These are phyloP conservation scores for Ustilago trichophora DNA, from an alignment of 1,284 basidiomycete genomes.

Conservation along the genomic window DNA sequence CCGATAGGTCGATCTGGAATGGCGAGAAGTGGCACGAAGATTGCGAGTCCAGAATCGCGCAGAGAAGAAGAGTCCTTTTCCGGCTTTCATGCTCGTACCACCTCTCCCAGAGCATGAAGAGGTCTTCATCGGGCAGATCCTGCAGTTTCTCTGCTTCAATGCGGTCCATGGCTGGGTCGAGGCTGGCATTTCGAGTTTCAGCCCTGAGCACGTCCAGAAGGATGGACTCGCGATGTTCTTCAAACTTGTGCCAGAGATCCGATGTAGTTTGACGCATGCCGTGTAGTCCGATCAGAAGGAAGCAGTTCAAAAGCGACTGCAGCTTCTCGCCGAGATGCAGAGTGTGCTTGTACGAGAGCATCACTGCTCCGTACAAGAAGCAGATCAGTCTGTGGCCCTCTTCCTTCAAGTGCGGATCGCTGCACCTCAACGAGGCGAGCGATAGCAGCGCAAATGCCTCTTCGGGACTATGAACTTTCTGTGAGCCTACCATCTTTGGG, in stretches of 20 bases:
- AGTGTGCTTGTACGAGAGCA: slow-evolving; percentile 30
- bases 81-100: slow-evolving; percentile 42
- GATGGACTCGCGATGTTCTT: slow-evolving; percentile 27
- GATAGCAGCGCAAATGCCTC: slow-evolving; percentile 27
- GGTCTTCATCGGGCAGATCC: slow-evolving; percentile 8
- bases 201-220: slow-evolving; percentile 22
- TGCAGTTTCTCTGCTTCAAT: slow-evolving; percentile 11
- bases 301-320: slow-evolving; percentile 28
- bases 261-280: slow-evolving; percentile 21
- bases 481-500: slow-evolving; percentile 28
- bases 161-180: slow-evolving; percentile 18
- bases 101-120: slow-evolving; percentile 14
- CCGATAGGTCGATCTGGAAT: slow-evolving; percentile 15
- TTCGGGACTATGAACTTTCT: slow-evolving; percentile 23
- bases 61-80: slow-evolving; percentile 24
- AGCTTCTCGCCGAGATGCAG: slow-evolving; percentile 19
- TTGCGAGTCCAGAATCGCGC: slow-evolving; percentile 40
- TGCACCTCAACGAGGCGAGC: slow-evolving; percentile 17
- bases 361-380: slow-evolving; percentile 33
- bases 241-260: slow-evolving; percentile 26
- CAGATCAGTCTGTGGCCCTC: slow-evolving; percentile 25
- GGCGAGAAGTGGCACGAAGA: slow-evolving; percentile 30
- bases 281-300: slow-evolving; percentile 22
- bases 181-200: slow-evolving; percentile 1
- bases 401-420: slow-evolving; percentile 10